A percentile compares a stretch with the other conserved stretches of the same genome.
Evolutionary conservation across 2,329 filamentous ascomycete genomes (phyloP).

Genomic region (Paraconiothyrium brasiliense): DNA sequence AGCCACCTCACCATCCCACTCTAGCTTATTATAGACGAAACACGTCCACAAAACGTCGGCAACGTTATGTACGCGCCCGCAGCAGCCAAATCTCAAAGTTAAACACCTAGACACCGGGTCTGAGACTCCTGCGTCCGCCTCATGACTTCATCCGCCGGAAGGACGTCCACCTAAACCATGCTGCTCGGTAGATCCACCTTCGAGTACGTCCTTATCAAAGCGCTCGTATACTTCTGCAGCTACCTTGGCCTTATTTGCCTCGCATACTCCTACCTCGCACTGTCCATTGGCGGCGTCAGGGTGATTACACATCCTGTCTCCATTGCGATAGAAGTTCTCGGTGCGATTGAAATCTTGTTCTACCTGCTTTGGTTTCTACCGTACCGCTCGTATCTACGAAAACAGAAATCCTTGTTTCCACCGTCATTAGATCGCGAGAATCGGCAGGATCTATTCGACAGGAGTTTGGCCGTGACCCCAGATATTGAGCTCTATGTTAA

Average conservation of each 20-base stretch:
- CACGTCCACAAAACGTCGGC: not conserved
- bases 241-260: conserved; percentile 58
- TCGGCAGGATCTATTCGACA: conserved; percentile 63
- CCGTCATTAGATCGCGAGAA: conserved; percentile 53
- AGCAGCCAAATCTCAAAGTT: not conserved
- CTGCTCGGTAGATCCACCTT: conserved; percentile 37
- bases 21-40: not conserved
- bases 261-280: conserved; percentile 47
- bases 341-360: conserved; percentile 59
- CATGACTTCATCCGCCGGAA: not conserved
- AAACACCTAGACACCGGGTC: not conserved
- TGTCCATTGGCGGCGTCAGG: conserved; percentile 34
- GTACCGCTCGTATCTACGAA: conserved; percentile 59
- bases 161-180: conserved; percentile 8
- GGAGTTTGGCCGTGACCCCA: conserved; percentile 61
- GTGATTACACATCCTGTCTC: conserved; percentile 27
- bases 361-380: conserved; percentile 62
- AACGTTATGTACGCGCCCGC: not conserved
- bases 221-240: conserved; percentile 56
- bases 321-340: conserved; percentile 50
- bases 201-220: conserved; percentile 53
- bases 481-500: conserved; percentile 64
- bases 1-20: conserved; percentile 1
- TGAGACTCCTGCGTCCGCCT: not conserved
- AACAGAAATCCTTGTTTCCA: conserved; percentile 58